Conservation (phyloP, 495 filamentous ascomycete species). For the Neurospora sp. region DNA sequence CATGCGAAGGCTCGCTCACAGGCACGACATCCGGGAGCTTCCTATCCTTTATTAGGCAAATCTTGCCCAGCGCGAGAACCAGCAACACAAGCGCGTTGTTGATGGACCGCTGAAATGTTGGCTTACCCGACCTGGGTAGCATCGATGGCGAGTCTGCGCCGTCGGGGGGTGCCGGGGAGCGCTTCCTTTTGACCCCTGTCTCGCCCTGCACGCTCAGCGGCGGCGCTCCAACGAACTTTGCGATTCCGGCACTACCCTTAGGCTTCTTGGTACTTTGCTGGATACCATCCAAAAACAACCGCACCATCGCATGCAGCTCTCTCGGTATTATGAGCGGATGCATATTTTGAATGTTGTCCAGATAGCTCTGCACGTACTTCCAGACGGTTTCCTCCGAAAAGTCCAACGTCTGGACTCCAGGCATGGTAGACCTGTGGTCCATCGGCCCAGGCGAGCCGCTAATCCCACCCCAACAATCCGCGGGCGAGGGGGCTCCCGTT, state of each 20-base stretch:
- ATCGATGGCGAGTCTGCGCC: conserved; percentile 21
- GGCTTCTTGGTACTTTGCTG: conserved; percentile 20
- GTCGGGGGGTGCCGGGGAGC: conserved; percentile 31
- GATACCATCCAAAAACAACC: conserved; percentile 34
- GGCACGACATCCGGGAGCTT: conserved; percentile 50
- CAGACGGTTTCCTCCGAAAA: conserved; percentile 52
- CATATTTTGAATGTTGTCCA: conserved; percentile 72
- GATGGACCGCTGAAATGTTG: conserved; percentile 44
- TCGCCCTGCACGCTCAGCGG: conserved; percentile 16
- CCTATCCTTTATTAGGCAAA: conserved; percentile 54
- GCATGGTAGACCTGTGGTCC: conserved; percentile 40
- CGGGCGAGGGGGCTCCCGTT: conserved; percentile 36
- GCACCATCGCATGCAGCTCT: conserved; percentile 40
- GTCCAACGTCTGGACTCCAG: conserved; percentile 44
- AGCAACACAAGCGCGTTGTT: conserved; percentile 71
- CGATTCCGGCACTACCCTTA: conserved; percentile 7
- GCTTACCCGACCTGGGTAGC: conserved; percentile 26
- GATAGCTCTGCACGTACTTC: conserved; percentile 58
- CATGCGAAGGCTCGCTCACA: conserved; percentile 30
- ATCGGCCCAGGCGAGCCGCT: conserved; percentile 30
- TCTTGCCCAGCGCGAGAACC: conserved; percentile 75
- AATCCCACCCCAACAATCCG: conserved; percentile 39
- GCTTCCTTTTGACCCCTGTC: conserved; percentile 49
- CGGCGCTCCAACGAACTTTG: conserved; percentile 19
- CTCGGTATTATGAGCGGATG: conserved; percentile 68